Conservation (phyloP, 306 rosid species). For the Vigna mungo region DNA sequence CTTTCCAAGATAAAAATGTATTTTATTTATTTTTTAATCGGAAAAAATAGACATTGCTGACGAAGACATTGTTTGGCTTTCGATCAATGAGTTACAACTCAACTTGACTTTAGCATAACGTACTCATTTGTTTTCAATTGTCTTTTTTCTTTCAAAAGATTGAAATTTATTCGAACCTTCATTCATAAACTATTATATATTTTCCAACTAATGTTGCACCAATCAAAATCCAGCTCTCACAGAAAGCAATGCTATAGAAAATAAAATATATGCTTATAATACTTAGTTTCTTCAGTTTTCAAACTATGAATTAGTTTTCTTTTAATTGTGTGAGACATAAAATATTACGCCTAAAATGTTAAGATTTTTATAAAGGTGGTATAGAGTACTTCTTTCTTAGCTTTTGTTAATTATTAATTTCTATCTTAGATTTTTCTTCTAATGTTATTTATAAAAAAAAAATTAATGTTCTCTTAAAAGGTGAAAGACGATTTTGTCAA, state of each 20-base stretch:
- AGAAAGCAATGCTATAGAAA: constrained; percentile 22
- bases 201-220: constrained; percentile 34
- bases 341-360: too few species aligned
- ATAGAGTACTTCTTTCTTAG: too few species aligned
- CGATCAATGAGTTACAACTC: constrained; percentile 40
- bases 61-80: constrained; percentile 18
- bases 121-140: background rate
- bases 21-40: constrained; percentile 8
- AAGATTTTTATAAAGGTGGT: too few species aligned
- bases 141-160: constrained; percentile 22
- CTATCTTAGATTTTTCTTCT: too few species aligned
- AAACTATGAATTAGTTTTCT: too few species aligned
- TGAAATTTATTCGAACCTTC: constrained; percentile 15
- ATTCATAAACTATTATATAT: constrained; percentile 13
- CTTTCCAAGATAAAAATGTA: background rate
- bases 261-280: background rate
- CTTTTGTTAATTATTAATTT: too few species aligned
- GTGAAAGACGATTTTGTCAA: too few species aligned
- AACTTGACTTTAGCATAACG: constrained; percentile 27
- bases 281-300: too few species aligned
- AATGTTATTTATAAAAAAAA: too few species aligned
- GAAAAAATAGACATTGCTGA: constrained; percentile 27
- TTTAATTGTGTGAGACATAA: too few species aligned
- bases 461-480: too few species aligned
- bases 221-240: constrained; percentile 43